A percentile compares a stretch with the other conserved stretches of the same genome.
These are phyloP conservation scores for Penicillium aurantiogriseum DNA, from an alignment of 2,329 filamentous ascomycete species.

Conservation along the genomic window DNA sequence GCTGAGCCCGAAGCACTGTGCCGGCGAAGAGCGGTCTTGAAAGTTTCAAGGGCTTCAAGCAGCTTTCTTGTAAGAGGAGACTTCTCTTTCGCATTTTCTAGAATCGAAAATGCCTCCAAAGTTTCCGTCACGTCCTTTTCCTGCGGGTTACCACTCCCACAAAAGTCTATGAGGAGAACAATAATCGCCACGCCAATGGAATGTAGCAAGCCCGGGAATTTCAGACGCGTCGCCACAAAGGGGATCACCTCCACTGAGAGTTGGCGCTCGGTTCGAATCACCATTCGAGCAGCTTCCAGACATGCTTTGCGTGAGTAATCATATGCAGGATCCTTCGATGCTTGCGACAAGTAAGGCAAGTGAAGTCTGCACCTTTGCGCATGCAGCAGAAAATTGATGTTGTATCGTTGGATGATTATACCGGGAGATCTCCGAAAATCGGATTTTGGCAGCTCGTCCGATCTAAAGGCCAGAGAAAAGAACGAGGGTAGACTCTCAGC, in stretches of 20 bases:
- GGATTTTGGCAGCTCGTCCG: conserved; percentile 2
- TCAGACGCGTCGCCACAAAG: conserved; percentile 26
- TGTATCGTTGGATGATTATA: conserved; percentile 35
- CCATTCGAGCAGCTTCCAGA: conserved; percentile 33
- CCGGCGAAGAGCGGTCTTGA: conserved; percentile 30
- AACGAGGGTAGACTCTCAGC: conserved; percentile 34
- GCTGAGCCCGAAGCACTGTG: conserved; percentile 16
- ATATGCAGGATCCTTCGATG: conserved; percentile 29
- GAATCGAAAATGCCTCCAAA: conserved; percentile 31
- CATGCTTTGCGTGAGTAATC: conserved; percentile 37
- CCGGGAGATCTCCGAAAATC: conserved; percentile 14
- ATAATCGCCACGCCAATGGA: background rate
- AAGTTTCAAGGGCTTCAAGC: conserved; percentile 34
- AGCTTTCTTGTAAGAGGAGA: conserved; percentile 31
- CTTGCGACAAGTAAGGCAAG: conserved; percentile 37
- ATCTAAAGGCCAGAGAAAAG: conserved; percentile 26
- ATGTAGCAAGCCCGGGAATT: conserved; percentile 31
- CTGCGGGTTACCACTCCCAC: conserved; percentile 10
- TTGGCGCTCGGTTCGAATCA: conserved; percentile 29
- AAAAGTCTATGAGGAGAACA: no score
- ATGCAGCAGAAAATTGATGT: conserved; percentile 36
- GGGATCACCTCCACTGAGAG: conserved; percentile 19
- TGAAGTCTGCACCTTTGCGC: conserved; percentile 41
- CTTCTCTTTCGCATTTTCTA: conserved; percentile 34
- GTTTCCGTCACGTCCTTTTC: conserved; percentile 33